A percentile compares a stretch with the other conserved stretches of the same genome.
Conservation (phyloP, 495 filamentous ascomycete species). For the Tuber aestivum region DNA sequence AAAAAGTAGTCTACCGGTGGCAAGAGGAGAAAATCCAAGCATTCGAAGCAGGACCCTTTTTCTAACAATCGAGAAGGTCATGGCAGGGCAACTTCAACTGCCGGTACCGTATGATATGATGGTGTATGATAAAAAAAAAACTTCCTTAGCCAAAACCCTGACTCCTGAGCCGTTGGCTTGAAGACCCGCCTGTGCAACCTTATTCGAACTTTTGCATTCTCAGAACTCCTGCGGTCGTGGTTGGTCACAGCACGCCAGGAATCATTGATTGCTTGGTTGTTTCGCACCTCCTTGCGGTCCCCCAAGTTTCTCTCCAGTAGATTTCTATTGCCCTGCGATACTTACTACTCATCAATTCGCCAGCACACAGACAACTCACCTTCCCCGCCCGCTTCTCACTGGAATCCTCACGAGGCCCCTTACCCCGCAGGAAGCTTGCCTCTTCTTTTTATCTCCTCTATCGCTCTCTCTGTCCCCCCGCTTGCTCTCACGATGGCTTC, state of each 20-base stretch:
- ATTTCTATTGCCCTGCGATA: conserved; percentile 34
- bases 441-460: conserved; percentile 13
- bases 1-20: background rate
- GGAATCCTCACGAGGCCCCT: conserved; percentile 21
- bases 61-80: background rate
- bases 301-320: conserved; percentile 26
- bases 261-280: conserved; percentile 19
- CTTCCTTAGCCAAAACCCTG: background rate
- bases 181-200: conserved; percentile 17
- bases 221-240: conserved; percentile 16
- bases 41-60: background rate
- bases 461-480: conserved; percentile 24
- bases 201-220: conserved; percentile 23
- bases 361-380: conserved; percentile 35
- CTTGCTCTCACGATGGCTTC: conserved; percentile 32
- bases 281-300: conserved; percentile 18
- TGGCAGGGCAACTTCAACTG: background rate
- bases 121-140: background rate
- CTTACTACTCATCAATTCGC: conserved; percentile 24
- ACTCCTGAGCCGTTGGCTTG: background rate
- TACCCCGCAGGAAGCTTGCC: conserved; percentile 10
- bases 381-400: conserved; percentile 31
- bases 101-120: too few species aligned
- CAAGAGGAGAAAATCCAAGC: background rate
- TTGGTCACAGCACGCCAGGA: conserved; percentile 26